These are phyloP conservation scores for Colletotrichum liaoningense DNA, from an alignment of 2,329 filamentous ascomycete species.

Conservation along the genomic window DNA sequence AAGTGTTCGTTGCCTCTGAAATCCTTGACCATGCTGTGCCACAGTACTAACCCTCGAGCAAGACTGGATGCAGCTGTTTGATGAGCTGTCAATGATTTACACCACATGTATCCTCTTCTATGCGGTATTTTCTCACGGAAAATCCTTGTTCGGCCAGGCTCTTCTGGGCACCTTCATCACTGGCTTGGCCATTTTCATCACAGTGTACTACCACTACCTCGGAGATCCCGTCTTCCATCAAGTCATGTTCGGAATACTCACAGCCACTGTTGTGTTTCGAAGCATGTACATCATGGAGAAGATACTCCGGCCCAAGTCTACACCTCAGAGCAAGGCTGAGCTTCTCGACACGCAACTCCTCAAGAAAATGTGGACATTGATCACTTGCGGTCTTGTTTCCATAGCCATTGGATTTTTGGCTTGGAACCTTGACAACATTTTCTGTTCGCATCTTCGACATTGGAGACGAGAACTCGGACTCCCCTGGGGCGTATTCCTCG, in stretches of 20 bases:
- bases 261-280: not conserved
- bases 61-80: not conserved
- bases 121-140: not conserved
- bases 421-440: not conserved
- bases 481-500: not conserved
- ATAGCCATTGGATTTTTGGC: not conserved
- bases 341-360: not conserved
- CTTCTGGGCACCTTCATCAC: not conserved
- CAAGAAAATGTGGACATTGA: not conserved
- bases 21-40: not conserved
- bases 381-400: not conserved
- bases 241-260: not conserved
- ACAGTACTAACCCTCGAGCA: not conserved
- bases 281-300: not conserved
- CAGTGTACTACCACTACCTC: not conserved
- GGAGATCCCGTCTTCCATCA: not conserved
- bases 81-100: not conserved
- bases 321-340: not conserved
- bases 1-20: not conserved
- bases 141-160: not conserved
- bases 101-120: not conserved
- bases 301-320: not conserved
- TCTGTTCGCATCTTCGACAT: not conserved
- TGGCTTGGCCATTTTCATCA: not conserved
- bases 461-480: not conserved